Conservation (phyloP, 768 basidiomycete species). For the Lactifluus piperatus region DNA sequence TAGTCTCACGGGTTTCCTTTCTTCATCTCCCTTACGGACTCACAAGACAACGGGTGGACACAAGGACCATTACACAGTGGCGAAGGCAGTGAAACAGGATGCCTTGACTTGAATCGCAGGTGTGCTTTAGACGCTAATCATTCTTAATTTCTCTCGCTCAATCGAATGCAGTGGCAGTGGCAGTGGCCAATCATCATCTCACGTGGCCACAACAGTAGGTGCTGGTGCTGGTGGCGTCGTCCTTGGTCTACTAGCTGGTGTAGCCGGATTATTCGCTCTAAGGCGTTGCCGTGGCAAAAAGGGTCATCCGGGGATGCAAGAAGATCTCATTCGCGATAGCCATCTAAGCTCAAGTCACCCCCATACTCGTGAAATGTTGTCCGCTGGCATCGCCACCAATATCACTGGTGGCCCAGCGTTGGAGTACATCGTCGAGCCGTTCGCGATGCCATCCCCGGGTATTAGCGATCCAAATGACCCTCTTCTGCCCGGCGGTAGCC, state of each 20-base stretch:
- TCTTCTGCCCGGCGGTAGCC: background rate
- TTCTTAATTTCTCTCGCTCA: background rate
- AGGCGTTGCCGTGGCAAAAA: background rate
- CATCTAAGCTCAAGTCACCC: background rate
- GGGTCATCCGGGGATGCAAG: too few species aligned
- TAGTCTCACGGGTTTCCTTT: constrained; percentile 48
- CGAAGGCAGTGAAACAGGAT: constrained; percentile 32
- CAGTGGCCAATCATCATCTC: background rate
- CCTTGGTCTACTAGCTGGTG: constrained; percentile 23
- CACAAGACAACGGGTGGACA: constrained; percentile 43
- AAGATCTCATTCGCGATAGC: background rate
- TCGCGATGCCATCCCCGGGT: constrained; percentile 8
- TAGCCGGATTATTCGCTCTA: constrained; percentile 7
- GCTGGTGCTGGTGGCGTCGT: constrained; percentile 23
- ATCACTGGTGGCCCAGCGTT: background rate
- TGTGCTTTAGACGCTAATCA: background rate
- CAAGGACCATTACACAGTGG: constrained; percentile 53
- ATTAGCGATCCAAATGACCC: background rate
- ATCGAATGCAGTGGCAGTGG: background rate
- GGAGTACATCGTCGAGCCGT: constrained; percentile 19
- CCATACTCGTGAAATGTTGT: background rate
- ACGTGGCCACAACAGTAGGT: background rate
- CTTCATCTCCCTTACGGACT: constrained; percentile 47
- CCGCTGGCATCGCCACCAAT: background rate
- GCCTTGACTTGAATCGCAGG: constrained; percentile 29